These are phyloP conservation scores for Aphanomyces stellatus DNA, from an alignment of 352 stramenopile species.

Conservation along the genomic window DNA sequence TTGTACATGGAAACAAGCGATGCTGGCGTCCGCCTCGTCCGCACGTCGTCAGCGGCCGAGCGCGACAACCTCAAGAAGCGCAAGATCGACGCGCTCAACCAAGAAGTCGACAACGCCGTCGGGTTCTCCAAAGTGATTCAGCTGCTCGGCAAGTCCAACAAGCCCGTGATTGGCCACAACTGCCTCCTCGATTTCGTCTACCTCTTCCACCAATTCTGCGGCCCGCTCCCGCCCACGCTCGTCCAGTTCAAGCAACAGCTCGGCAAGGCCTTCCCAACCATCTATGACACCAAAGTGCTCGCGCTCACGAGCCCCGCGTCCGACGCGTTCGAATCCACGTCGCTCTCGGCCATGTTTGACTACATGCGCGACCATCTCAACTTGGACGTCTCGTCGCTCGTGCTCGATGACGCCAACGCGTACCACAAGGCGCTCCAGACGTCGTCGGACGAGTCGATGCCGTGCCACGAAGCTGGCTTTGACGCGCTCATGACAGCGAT, in stretches of 20 bases:
- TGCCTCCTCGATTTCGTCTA: slow-evolving; percentile 79
- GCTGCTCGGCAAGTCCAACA: slow-evolving; percentile 56
- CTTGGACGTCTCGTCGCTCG: slow-evolving; percentile 40
- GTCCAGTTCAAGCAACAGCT: slow-evolving; percentile 66
- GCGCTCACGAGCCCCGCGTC: slow-evolving; percentile 39
- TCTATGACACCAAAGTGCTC: slow-evolving; percentile 77
- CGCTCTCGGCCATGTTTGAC: slow-evolving; percentile 59
- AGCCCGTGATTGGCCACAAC: slow-evolving; percentile 74
- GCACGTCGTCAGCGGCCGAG: slow-evolving; percentile 51
- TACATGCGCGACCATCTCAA: slow-evolving; percentile 65
- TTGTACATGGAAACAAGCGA: slow-evolving; percentile 46
- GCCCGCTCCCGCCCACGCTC: slow-evolving; percentile 53
- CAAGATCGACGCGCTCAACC: slow-evolving; percentile 30
- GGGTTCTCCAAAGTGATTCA: slow-evolving; percentile 77
- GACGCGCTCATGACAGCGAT: slow-evolving; percentile 80
- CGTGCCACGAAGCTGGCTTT: slow-evolving; percentile 80
- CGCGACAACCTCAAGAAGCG: slow-evolving; percentile 10
- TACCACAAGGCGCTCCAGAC: slow-evolving; percentile 53
- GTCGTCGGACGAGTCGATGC: slow-evolving; percentile 36
- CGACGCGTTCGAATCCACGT: slow-evolving; percentile 42
- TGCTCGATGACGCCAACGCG: slow-evolving; percentile 48
- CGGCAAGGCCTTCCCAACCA: slow-evolving; percentile 53
- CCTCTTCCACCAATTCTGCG: slow-evolving; percentile 77
- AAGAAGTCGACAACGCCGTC: slow-evolving; percentile 57
- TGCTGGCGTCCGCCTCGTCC: slow-evolving; percentile 45